Evolutionary conservation across 306 rosid species (phyloP).

Genomic region (Pueraria montana): DNA sequence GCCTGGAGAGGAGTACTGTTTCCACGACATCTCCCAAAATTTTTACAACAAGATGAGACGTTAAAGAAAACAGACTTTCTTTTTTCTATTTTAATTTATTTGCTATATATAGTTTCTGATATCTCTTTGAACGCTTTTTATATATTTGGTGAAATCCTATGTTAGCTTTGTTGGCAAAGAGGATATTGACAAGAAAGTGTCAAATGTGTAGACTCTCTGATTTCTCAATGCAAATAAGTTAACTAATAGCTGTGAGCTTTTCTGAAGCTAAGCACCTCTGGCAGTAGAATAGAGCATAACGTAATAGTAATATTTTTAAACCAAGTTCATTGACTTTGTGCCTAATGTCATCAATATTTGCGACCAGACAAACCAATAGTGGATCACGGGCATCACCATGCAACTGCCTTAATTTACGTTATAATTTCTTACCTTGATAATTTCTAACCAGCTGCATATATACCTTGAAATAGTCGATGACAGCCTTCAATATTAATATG

Average conservation of each 20-base stretch:
- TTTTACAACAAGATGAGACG: too few species aligned
- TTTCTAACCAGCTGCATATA: background rate
- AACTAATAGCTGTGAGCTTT: background rate
- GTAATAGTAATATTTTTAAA: background rate
- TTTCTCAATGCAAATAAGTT: background rate
- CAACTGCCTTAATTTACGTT: constrained; percentile 9
- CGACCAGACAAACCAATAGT: background rate
- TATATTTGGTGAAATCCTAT: background rate
- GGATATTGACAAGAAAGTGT: background rate
- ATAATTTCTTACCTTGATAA: constrained; percentile 9
- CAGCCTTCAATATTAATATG: background rate
- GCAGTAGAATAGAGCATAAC: background rate
- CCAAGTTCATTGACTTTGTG: background rate
- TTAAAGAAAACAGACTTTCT: background rate
- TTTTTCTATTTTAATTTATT: background rate
- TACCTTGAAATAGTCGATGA: background rate
- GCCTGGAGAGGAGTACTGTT: too few species aligned
- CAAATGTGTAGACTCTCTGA: background rate
- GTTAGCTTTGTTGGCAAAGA: background rate
- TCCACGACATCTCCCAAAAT: too few species aligned
- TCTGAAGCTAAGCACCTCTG: background rate
- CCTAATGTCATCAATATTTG: background rate
- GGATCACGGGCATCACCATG: constrained; percentile 47
- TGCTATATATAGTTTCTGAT: background rate
- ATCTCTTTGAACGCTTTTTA: background rate